A percentile compares a stretch with the other conserved stretches of the same genome.
phyloP scores from a whole-genome alignment of 2,329 filamentous ascomycete genomes.

The Plenodomus biglobosus region DNA sequence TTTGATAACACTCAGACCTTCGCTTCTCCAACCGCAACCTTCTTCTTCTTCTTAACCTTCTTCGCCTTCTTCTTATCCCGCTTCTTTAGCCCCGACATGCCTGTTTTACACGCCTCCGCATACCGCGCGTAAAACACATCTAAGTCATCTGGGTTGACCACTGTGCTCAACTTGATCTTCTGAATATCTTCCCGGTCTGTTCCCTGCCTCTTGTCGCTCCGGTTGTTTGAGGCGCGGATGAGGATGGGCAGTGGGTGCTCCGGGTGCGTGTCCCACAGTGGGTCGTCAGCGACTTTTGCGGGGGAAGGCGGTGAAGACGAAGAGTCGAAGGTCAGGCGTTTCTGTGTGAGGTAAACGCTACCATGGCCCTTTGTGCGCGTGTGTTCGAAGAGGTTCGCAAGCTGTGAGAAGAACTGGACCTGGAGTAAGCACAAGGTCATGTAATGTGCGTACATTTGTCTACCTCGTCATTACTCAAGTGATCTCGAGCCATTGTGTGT shows the following conservation, averaged over 20 bases:
- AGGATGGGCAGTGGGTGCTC: constrained; percentile 69
- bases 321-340: constrained; percentile 58
- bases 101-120: constrained; percentile 85
- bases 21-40: constrained; percentile 41
- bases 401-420: constrained; percentile 69
- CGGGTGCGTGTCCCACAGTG: constrained; percentile 63
- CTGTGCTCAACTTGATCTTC: constrained; percentile 76
- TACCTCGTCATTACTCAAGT: constrained; percentile 65
- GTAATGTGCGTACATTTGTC: no score
- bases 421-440: constrained; percentile 1
- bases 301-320: constrained; percentile 40
- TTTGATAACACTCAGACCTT: constrained; percentile 16
- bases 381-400: constrained; percentile 67
- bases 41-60: constrained; percentile 72
- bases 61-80: constrained; percentile 85
- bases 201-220: constrained; percentile 50
- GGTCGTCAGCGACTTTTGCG: constrained; percentile 50
- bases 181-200: constrained; percentile 50
- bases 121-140: constrained; percentile 82
- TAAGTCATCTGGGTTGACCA: constrained; percentile 74
- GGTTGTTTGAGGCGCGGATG: constrained; percentile 82
- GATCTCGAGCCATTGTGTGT: constrained; percentile 51
- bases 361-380: constrained; percentile 71
- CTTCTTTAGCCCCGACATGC: constrained; percentile 89
- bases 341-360: constrained; percentile 74